These are phyloP conservation scores for Fraxinus floribunda DNA, from an alignment of 305 asterid genomes.

Conservation along the genomic window DNA sequence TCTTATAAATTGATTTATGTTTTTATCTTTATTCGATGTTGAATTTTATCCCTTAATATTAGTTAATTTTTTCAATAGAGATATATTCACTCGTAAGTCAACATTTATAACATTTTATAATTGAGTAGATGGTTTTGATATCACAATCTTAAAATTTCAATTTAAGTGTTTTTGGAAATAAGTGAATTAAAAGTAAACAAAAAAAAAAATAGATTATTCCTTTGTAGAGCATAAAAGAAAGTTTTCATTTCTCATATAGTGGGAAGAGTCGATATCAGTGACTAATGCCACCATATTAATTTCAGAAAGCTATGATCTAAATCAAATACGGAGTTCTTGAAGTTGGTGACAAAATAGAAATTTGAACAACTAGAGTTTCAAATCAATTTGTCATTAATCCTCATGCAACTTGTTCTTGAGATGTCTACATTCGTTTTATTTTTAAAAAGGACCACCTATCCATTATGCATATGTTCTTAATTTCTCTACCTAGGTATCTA, in stretches of 20 bases:
- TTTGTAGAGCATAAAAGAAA: neutral
- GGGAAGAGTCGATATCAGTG: conserved; percentile 51
- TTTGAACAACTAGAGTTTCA: neutral
- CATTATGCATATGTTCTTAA: neutral
- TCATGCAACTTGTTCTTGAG: neutral
- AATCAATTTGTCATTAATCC: neutral
- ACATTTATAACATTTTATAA: neutral
- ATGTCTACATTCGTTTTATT: neutral
- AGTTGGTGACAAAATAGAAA: neutral
- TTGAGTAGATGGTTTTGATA: neutral
- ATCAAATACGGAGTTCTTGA: conserved; percentile 7
- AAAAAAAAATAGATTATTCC: neutral
- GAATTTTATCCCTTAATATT: too few species aligned
- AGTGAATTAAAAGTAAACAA: neutral
- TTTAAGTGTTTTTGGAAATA: neutral
- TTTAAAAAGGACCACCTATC: neutral
- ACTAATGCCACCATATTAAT: conserved; percentile 41
- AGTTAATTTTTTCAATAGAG: neutral
- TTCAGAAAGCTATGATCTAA: conserved; percentile 38
- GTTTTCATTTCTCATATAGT: conserved; percentile 20
- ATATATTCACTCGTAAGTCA: neutral
- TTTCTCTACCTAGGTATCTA: neutral
- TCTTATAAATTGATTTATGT: too few species aligned
- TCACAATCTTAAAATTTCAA: neutral
- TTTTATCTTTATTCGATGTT: too few species aligned